Percentiles rank a stretch among this genome's conserved stretches.
phyloP scores from a whole-genome alignment of 441 rosid genomes.

The Kokia cookei region DNA sequence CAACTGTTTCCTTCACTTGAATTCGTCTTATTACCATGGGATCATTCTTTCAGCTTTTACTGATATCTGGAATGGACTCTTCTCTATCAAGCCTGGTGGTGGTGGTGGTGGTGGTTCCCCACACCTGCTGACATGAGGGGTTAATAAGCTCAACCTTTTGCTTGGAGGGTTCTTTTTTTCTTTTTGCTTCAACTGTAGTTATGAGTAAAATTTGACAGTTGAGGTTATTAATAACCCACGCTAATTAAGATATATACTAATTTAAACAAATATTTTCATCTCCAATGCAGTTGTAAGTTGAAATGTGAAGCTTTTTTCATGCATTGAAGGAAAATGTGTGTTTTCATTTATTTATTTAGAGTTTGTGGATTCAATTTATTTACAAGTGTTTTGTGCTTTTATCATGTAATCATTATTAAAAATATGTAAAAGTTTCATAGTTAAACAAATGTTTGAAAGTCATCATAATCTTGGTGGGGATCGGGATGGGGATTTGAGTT shows the following conservation, averaged over 20 bases:
- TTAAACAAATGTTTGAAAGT: too few relatives aligned
- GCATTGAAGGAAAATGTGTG: not conserved
- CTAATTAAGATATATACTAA: not conserved
- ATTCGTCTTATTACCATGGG: slow-evolving; percentile 63
- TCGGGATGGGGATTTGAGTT: not conserved
- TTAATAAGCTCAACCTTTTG: not conserved
- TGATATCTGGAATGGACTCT: slow-evolving; percentile 73
- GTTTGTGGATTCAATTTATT: too few relatives aligned
- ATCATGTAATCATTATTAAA: too few relatives aligned
- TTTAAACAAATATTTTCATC: not conserved
- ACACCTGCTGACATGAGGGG: slow-evolving; percentile 15
- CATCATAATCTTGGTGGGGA: not conserved
- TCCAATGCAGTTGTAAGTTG: not conserved
- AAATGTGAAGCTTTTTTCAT: not conserved
- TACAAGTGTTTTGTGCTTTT: too few relatives aligned
- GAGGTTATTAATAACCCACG: not conserved
- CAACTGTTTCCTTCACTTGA: slow-evolving; percentile 56
- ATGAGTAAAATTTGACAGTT: too few relatives aligned
- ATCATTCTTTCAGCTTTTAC: slow-evolving; percentile 63
- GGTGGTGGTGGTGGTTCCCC: not conserved
- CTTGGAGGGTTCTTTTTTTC: not conserved
- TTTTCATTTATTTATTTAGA: not conserved
- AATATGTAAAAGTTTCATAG: too few relatives aligned
- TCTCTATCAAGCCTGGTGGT: slow-evolving; percentile 32
- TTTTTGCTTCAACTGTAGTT: not conserved